These are phyloP conservation scores for Cucumis melo DNA, from an alignment of 306 rosid species.

Conservation along the genomic window DNA sequence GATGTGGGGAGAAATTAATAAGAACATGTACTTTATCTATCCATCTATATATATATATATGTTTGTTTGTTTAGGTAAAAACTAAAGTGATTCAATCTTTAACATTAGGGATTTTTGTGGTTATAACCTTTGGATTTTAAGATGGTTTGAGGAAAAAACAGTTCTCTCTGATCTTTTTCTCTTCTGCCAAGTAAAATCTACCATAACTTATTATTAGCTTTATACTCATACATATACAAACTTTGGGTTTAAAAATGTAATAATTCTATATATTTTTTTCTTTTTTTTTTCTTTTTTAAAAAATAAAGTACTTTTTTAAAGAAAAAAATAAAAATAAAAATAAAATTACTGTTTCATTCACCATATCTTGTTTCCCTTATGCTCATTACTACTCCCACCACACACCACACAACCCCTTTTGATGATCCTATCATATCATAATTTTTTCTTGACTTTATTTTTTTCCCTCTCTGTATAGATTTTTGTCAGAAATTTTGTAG, in stretches of 20 bases:
- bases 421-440: neutral
- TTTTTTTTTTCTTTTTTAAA: too few species aligned
- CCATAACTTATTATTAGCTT: too few species aligned
- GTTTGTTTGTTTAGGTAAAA: neutral
- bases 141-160: neutral
- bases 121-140: slow-evolving; percentile 2
- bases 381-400: slow-evolving; percentile 1
- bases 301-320: too few species aligned
- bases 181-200: too few species aligned
- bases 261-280: too few species aligned
- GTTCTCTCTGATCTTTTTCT: too few species aligned
- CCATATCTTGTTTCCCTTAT: neutral
- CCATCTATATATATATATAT: too few species aligned
- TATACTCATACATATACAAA: too few species aligned
- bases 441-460: slow-evolving; percentile 4
- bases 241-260: too few species aligned
- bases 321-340: too few species aligned
- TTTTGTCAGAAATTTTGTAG: neutral
- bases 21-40: neutral
- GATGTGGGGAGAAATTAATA: neutral
- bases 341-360: neutral
- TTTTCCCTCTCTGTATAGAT: neutral
- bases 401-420: neutral
- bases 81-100: neutral
- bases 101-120: neutral